Conservation (phyloP, 441 rosid genomes). For the Geranium incanum region DNA sequence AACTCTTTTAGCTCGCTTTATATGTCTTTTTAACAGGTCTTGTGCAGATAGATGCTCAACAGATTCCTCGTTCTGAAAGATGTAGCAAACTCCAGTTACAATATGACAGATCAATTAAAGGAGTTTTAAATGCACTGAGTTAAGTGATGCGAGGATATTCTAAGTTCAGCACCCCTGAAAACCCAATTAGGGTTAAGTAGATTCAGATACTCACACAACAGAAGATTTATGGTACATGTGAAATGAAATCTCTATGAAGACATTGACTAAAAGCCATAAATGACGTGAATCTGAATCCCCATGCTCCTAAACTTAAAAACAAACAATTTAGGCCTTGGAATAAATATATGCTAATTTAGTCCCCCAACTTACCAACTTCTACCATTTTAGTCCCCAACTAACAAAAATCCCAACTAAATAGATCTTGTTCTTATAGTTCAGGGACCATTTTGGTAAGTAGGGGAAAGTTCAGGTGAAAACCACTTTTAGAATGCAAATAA, state of each 20-base stretch:
- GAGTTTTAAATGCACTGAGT: neutral
- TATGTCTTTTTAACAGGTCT: constrained; percentile 66
- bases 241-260: too few relatives aligned
- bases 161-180: neutral
- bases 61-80: constrained; percentile 49
- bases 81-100: constrained; percentile 11
- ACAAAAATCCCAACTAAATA: neutral
- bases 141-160: too few relatives aligned
- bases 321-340: neutral
- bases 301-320: neutral
- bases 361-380: neutral
- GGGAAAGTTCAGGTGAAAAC: too few relatives aligned
- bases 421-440: neutral
- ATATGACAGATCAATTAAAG: neutral
- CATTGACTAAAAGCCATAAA: neutral
- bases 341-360: neutral
- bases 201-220: neutral
- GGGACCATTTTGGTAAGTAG: neutral
- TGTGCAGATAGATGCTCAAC: constrained; percentile 44
- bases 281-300: neutral
- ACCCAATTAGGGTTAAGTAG: neutral
- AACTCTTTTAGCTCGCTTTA: constrained; percentile 67
- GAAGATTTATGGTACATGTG: neutral
- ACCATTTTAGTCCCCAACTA: neutral
- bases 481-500: too few relatives aligned